Conservation (phyloP, 352 stramenopile genomes). For the Halophytophthora polymorphica region DNA sequence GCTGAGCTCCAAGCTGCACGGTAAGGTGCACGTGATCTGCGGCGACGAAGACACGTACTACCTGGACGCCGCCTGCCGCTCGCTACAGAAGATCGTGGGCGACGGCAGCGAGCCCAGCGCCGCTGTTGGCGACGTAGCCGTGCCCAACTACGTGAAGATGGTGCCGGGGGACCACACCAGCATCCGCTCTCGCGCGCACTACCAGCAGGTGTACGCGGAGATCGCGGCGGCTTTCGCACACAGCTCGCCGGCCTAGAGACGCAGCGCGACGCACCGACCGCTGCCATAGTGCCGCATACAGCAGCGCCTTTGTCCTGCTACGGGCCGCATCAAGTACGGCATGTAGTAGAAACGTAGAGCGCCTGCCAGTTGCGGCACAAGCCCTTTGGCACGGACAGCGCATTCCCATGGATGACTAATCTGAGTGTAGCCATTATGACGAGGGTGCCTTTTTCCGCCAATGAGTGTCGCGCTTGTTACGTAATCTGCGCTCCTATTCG, state of each 20-base stretch:
- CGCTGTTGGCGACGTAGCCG: conserved; percentile 13
- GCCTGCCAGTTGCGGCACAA: too few species aligned
- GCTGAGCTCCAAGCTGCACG: conserved; percentile 37
- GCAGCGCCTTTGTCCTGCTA: too few species aligned
- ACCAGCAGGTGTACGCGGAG: conserved; percentile 57
- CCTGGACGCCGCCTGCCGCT: conserved; percentile 61
- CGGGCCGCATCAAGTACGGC: too few species aligned
- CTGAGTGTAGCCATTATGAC: too few species aligned
- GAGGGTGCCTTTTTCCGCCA: too few species aligned
- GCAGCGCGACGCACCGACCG: too few species aligned
- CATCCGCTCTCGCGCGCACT: conserved; percentile 68
- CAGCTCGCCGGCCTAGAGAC: conserved; percentile 4
- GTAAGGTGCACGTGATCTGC: conserved; percentile 75
- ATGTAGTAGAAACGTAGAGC: too few species aligned
- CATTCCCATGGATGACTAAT: too few species aligned
- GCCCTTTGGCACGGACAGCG: too few species aligned
- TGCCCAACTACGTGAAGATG: conserved; percentile 67
- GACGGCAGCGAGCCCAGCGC: conserved; percentile 11
- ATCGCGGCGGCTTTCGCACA: conserved; percentile 39
- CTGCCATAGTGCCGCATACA: too few species aligned
- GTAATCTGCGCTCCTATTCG: too few species aligned
- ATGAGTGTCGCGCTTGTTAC: too few species aligned
- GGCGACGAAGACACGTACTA: conserved; percentile 77
- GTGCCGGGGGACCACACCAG: conserved; percentile 68
- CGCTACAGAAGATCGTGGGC: conserved; percentile 51